Percentiles rank a stretch among this genome's conserved stretches.
These are phyloP conservation scores for Diddensiella santjacobensis DNA, from an alignment of 805 yeast species.

Conservation along the genomic window DNA sequence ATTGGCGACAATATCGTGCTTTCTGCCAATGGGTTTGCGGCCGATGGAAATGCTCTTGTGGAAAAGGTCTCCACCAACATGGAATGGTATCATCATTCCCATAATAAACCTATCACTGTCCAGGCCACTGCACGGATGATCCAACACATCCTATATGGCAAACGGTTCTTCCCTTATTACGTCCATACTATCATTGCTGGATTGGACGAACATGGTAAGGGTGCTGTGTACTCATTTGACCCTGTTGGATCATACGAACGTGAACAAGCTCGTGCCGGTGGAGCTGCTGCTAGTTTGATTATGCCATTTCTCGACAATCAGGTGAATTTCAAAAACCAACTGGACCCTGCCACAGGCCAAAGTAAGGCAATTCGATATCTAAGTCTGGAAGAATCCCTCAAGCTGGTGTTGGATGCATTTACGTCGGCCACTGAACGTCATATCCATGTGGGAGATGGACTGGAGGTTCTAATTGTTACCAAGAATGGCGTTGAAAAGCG, in stretches of 20 bases:
- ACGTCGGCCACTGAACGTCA: constrained; percentile 97
- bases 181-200: constrained; percentile 95
- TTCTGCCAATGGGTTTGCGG: constrained; percentile 95
- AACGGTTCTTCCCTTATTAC: constrained; percentile 94
- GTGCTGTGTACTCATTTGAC: constrained; percentile 93
- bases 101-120: constrained; percentile 66
- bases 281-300: constrained; percentile 92
- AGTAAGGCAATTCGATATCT: constrained; percentile 58
- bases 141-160: constrained; percentile 86
- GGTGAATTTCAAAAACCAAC: constrained; percentile 92
- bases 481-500: constrained; percentile 88
- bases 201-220: constrained; percentile 84
- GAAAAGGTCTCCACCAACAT: constrained; percentile 51
- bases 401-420: constrained; percentile 89
- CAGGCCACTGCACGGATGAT: constrained; percentile 82
- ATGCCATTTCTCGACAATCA: constrained; percentile 98
- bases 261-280: constrained; percentile 97
- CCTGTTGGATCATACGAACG: constrained; percentile 98
- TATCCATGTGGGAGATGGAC: constrained; percentile 95
- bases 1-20: constrained; percentile 84
- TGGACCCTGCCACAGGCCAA: constrained; percentile 72
- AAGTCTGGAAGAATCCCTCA: constrained; percentile 77
- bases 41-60: constrained; percentile 85
- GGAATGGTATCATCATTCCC: constrained; percentile 90
- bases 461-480: constrained; percentile 85